A percentile compares a stretch with the other conserved stretches of the same genome.
These are phyloP conservation scores for Cercospora nicotianae DNA, from an alignment of 2,329 filamentous ascomycete species.

Conservation along the genomic window DNA sequence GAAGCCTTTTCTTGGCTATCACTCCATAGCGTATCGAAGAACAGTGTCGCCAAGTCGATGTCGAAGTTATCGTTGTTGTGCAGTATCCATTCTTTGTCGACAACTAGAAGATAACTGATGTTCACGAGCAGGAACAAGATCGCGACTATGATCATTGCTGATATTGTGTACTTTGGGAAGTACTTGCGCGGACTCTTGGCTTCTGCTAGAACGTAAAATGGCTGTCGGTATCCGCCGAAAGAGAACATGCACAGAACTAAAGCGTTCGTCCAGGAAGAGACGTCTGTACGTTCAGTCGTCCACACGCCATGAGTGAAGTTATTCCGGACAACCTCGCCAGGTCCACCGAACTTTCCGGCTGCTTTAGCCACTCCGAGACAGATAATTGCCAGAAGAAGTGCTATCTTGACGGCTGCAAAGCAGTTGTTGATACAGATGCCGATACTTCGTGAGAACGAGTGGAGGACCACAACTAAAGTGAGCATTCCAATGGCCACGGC, in stretches of 20 bases:
- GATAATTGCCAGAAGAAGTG: conserved; percentile 51
- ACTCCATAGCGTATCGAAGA: conserved; percentile 33
- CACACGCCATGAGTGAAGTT: conserved; percentile 33
- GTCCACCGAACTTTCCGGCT: conserved; percentile 27
- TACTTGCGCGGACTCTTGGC: conserved; percentile 41
- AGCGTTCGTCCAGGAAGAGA: conserved; percentile 41
- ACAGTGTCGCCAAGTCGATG: conserved; percentile 35
- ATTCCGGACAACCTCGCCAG: conserved; percentile 21
- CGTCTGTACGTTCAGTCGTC: conserved; percentile 31
- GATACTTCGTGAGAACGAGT: conserved; percentile 50
- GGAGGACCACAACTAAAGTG: conserved; percentile 50
- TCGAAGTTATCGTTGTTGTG: conserved; percentile 16
- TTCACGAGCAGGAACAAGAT: conserved; percentile 32
- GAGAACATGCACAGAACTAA: conserved; percentile 49
- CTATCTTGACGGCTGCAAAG: conserved; percentile 53
- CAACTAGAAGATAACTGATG: conserved; percentile 37
- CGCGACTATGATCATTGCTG: conserved; percentile 37
- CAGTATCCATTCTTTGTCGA: conserved; percentile 27
- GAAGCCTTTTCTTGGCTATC: conserved; percentile 26
- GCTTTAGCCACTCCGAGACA: conserved; percentile 40
- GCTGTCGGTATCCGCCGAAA: conserved; percentile 48
- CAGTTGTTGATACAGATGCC: conserved; percentile 55
- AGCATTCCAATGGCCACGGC: conserved; percentile 52
- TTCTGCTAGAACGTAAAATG: conserved; percentile 49
- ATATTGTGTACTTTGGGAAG: conserved; percentile 40